Conservation (phyloP, 129 eudicot species). For the Ambrosia artemisiifolia region DNA sequence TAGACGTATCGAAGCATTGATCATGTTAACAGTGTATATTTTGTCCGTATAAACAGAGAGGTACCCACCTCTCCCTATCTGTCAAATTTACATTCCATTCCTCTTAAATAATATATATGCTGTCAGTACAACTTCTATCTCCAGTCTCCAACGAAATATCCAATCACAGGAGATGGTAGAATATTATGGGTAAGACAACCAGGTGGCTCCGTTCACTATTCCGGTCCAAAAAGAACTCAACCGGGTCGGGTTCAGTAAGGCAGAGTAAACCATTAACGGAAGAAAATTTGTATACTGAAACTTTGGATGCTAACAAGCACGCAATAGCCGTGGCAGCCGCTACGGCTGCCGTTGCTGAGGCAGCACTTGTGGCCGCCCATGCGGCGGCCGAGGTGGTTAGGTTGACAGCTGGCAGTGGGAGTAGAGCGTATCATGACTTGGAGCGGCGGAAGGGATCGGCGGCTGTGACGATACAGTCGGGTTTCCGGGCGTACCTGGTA, state of each 20-base stretch:
- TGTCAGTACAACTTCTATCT: slow-evolving; percentile 25
- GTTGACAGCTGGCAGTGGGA: slow-evolving; percentile 39
- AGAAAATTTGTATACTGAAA: neutral
- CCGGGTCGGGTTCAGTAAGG: slow-evolving; percentile 9
- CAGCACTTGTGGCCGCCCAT: slow-evolving; percentile 94
- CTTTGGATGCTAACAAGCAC: slow-evolving; percentile 70
- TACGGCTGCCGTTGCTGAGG: slow-evolving; percentile 94
- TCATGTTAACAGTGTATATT: slow-evolving; percentile 10
- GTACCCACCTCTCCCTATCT: slow-evolving; percentile 13
- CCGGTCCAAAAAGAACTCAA: slow-evolving; percentile 39
- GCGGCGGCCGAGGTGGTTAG: slow-evolving; percentile 97
- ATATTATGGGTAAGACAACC: slow-evolving; percentile 55
- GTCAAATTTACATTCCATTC: slow-evolving; percentile 24
- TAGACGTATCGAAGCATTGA: neutral
- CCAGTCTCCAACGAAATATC: neutral
- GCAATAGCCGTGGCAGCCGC: slow-evolving; percentile 98
- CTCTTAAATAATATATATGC: neutral
- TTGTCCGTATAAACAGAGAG: slow-evolving; percentile 12
- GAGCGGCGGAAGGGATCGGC: slow-evolving; percentile 48
- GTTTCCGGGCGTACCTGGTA: slow-evolving; percentile 89
- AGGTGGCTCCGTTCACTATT: slow-evolving; percentile 59
- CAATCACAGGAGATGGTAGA: slow-evolving; percentile 5
- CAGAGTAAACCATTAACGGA: neutral
- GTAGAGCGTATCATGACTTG: slow-evolving; percentile 21
- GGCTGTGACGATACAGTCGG: slow-evolving; percentile 85